Evolutionary conservation across 2,329 filamentous ascomycete genomes (phyloP).

Genomic region (Colletotrichum brevisporum): DNA sequence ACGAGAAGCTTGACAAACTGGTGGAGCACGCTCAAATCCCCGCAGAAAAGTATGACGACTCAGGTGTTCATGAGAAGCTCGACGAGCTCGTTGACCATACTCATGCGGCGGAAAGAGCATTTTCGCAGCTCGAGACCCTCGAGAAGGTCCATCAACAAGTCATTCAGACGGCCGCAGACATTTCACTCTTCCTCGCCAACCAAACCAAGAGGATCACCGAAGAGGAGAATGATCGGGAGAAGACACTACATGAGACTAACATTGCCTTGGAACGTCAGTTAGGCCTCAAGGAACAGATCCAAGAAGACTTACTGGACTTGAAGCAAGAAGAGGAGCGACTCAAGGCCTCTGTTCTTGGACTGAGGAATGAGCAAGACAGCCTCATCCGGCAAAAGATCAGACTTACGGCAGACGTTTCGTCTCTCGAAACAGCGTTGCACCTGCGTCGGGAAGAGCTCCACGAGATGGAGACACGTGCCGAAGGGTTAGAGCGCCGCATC

Average conservation of each 20-base stretch:
- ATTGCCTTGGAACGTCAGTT: constrained; percentile 84
- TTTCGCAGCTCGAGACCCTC: constrained; percentile 83
- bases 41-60: constrained; percentile 44
- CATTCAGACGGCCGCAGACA: constrained; percentile 84
- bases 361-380: constrained; percentile 80
- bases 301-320: constrained; percentile 66
- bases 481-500: constrained; percentile 91
- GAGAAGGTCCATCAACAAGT: constrained; percentile 93
- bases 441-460: constrained; percentile 92
- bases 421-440: constrained; percentile 89
- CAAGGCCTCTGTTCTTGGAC: constrained; percentile 67
- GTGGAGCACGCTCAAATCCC: constrained; percentile 33
- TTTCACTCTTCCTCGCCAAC: constrained; percentile 83
- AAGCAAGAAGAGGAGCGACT: constrained; percentile 68
- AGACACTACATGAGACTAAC: constrained; percentile 83
- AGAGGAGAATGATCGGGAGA: constrained; percentile 84
- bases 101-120: constrained; percentile 76
- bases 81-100: constrained; percentile 72
- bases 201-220: constrained; percentile 83
- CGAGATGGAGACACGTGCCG: constrained; percentile 90
- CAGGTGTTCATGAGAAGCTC: constrained; percentile 48
- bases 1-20: constrained; percentile 54
- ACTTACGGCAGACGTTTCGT: constrained; percentile 87
- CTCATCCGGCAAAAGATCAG: constrained; percentile 83
- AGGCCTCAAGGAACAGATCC: constrained; percentile 74